phyloP scores from a whole-genome alignment of 441 rosid genomes.

The Gossypium aridum region DNA sequence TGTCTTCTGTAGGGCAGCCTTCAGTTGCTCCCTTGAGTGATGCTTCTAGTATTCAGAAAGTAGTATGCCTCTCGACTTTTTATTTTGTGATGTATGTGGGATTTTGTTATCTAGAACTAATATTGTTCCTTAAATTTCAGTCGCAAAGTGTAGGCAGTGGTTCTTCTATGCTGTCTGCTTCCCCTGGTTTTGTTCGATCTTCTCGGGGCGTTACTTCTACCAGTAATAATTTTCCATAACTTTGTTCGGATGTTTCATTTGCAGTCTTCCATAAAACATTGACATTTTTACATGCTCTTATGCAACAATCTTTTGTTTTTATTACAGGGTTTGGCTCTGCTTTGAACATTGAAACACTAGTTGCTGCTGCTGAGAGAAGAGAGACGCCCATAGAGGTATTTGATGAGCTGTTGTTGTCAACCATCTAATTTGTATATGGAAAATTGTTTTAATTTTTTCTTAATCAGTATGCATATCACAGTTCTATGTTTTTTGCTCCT shows the following conservation, averaged over 20 bases:
- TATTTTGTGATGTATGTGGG: not conserved
- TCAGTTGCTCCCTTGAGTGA: slow-evolving; percentile 38
- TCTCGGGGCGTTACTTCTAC: slow-evolving; percentile 70
- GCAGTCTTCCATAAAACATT: not conserved
- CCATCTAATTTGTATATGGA: not conserved
- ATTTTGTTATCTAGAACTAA: not conserved
- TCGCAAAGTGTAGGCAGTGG: slow-evolving; percentile 39
- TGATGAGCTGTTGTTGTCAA: not conserved
- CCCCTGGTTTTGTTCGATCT: slow-evolving; percentile 67
- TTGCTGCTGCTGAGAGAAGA: slow-evolving; percentile 98
- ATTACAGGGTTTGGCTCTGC: slow-evolving; percentile 94
- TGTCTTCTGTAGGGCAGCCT: slow-evolving; percentile 36
- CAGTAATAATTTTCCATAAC: slow-evolving; percentile 36
- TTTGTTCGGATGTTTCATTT: not conserved
- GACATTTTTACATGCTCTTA: not conserved
- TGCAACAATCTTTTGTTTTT: not conserved
- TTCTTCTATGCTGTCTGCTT: slow-evolving; percentile 41
- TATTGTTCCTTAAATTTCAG: slow-evolving; percentile 15
- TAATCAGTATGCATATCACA: not conserved
- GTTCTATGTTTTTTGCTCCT: not conserved
- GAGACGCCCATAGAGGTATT: slow-evolving; percentile 85
- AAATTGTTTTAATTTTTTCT: not conserved
- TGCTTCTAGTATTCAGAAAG: slow-evolving; percentile 56
- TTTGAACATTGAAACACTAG: slow-evolving; percentile 92
- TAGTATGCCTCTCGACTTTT: slow-evolving; percentile 33